phyloP scores from a whole-genome alignment of 2,329 filamentous ascomycete species.

The Sporothrix phasma region DNA sequence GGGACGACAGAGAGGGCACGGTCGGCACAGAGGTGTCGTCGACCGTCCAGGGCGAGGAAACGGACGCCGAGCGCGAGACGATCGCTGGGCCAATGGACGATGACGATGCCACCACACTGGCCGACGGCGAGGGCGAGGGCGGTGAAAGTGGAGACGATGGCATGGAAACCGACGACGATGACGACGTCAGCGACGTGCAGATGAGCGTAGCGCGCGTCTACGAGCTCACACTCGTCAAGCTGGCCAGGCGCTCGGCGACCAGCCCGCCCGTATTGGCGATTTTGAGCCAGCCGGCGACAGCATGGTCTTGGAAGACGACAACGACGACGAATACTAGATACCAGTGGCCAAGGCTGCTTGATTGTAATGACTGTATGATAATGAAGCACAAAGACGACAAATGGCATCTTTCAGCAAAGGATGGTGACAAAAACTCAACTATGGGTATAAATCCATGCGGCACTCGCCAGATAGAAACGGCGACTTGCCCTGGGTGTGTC shows the following conservation, averaged over 20 bases:
- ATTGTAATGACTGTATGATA: background rate
- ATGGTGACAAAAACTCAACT: background rate
- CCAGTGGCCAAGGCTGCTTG: background rate
- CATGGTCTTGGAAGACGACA: background rate
- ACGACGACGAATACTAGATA: conserved; percentile 12
- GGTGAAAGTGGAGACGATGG: conserved; percentile 13
- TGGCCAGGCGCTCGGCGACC: conserved; percentile 54
- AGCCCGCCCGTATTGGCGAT: conserved; percentile 12
- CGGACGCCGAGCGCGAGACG: conserved; percentile 28
- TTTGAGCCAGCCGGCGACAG: background rate
- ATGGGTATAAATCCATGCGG: background rate
- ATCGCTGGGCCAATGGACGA: conserved; percentile 20
- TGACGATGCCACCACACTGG: background rate
- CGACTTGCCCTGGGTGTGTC: background rate
- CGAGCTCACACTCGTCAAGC: conserved; percentile 64
- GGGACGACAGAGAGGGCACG: background rate
- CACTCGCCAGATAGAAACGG: background rate
- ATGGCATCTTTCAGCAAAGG: background rate
- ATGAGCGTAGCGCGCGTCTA: conserved; percentile 70
- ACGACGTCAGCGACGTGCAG: conserved; percentile 33
- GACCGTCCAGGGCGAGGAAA: conserved; percentile 10
- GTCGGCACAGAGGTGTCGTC: conserved; percentile 34
- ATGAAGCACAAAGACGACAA: background rate
- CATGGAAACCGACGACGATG: conserved; percentile 27
- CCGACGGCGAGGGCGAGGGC: background rate